These are phyloP conservation scores for Lactarius hatsudake DNA, from an alignment of 768 basidiomycete species.

Conservation along the genomic window DNA sequence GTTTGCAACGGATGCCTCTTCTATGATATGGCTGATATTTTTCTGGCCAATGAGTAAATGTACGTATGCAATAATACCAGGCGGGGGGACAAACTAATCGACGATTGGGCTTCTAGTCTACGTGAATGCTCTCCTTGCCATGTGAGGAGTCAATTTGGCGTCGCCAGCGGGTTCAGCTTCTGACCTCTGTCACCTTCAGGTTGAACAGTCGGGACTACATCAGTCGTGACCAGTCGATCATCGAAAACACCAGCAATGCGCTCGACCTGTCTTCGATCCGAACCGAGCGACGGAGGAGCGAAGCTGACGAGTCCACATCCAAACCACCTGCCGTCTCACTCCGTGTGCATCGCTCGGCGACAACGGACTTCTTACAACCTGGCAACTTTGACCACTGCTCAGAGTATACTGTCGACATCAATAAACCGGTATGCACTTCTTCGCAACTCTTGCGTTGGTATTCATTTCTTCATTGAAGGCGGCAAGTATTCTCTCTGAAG, in stretches of 20 bases:
- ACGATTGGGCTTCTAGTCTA: conserved; percentile 36
- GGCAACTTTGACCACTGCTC: background rate
- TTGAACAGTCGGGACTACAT: conserved; percentile 16
- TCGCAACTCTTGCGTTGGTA: background rate
- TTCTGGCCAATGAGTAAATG: conserved; percentile 51
- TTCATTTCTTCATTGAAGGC: background rate
- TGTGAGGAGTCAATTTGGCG: conserved; percentile 36
- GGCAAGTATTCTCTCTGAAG: background rate
- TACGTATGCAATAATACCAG: conserved; percentile 28
- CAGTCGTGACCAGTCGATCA: background rate
- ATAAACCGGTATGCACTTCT: background rate
- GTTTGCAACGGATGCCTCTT: background rate
- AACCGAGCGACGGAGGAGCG: background rate
- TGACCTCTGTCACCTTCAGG: conserved; percentile 6
- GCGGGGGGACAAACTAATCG: background rate
- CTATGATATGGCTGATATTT: background rate
- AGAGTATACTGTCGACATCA: background rate
- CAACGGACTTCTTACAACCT: background rate
- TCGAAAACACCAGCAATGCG: too few species aligned
- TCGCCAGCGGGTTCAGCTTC: background rate
- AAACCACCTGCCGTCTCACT: background rate
- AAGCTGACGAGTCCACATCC: background rate
- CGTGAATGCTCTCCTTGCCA: conserved; percentile 39
- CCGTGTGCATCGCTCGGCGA: background rate
- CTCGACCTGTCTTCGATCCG: background rate